Evolutionary conservation across 2,329 filamentous ascomycete species (phyloP).

Genomic region (Seiridium unicorne): DNA sequence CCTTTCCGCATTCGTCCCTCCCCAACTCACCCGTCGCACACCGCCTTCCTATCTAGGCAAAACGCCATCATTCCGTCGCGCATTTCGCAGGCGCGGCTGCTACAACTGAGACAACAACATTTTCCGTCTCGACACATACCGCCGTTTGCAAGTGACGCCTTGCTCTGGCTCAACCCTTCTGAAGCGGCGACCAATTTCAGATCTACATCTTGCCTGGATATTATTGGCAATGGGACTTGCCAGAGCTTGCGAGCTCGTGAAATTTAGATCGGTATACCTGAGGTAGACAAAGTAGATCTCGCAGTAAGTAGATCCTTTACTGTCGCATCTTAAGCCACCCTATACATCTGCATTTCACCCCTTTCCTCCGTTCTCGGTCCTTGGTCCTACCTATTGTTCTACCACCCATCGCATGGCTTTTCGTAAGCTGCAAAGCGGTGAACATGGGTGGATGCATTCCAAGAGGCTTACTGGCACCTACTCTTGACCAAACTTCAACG

Average conservation of each 20-base stretch:
- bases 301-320: not conserved
- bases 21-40: not conserved
- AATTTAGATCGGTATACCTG: not conserved
- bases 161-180: not conserved
- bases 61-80: not conserved
- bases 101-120: not conserved
- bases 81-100: not conserved
- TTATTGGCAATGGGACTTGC: conserved; percentile 2
- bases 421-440: too few species aligned
- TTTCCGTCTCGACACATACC: not conserved
- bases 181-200: not conserved
- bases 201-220: not conserved
- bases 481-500: too few species aligned
- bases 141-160: too few species aligned
- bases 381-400: too few species aligned
- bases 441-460: too few species aligned
- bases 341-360: not conserved
- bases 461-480: too few species aligned
- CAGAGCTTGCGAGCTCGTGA: conserved; percentile 5
- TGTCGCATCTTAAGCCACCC: not conserved
- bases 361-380: not conserved
- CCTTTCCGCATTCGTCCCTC: not conserved
- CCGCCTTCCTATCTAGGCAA: not conserved
- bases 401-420: too few species aligned
- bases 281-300: not conserved